These are phyloP conservation scores for Fusarium subtropicale DNA, from an alignment of 2,329 filamentous ascomycete genomes.

Conservation along the genomic window DNA sequence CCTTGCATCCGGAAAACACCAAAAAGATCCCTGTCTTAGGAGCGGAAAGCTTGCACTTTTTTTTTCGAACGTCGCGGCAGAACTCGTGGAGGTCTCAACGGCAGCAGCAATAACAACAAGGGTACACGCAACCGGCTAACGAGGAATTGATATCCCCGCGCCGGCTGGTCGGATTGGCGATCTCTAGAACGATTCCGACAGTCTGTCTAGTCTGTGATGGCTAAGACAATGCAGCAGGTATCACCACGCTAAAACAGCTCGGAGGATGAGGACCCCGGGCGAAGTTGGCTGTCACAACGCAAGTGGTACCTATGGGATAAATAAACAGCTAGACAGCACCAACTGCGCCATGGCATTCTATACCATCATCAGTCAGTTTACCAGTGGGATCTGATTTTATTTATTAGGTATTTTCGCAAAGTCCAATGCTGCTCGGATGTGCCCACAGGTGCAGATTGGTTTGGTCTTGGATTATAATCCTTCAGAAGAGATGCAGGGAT, in stretches of 20 bases:
- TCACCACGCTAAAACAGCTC: conserved; percentile 43
- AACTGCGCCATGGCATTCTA: not conserved
- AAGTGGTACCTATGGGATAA: conserved; percentile 12
- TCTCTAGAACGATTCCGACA: conserved; percentile 45
- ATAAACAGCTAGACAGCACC: not conserved
- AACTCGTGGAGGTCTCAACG: conserved; percentile 30
- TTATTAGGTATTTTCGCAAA: not conserved
- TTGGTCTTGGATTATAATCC: not conserved
- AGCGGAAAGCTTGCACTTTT: conserved; percentile 24
- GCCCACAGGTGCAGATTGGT: not conserved
- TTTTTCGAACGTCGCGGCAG: conserved; percentile 5
- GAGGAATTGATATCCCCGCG: conserved; percentile 37
- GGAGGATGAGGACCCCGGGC: conserved; percentile 30
- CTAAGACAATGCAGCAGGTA: conserved; percentile 43
- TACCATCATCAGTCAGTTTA: not conserved
- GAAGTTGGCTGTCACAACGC: conserved; percentile 16
- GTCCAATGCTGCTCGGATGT: not conserved
- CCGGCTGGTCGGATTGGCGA: conserved; percentile 40
- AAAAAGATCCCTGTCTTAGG: conserved; percentile 32
- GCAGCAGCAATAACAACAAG: conserved; percentile 6
- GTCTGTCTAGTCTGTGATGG: conserved; percentile 48
- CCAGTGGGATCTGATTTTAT: not conserved
- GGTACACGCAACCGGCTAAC: conserved; percentile 29
- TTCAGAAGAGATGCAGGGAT: not conserved
- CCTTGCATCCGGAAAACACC: conserved; percentile 34